Percentiles rank a stretch among this genome's conserved stretches.
Conservation (phyloP, 352 stramenopile genomes). For the Globisporangium carolinianum region DNA sequence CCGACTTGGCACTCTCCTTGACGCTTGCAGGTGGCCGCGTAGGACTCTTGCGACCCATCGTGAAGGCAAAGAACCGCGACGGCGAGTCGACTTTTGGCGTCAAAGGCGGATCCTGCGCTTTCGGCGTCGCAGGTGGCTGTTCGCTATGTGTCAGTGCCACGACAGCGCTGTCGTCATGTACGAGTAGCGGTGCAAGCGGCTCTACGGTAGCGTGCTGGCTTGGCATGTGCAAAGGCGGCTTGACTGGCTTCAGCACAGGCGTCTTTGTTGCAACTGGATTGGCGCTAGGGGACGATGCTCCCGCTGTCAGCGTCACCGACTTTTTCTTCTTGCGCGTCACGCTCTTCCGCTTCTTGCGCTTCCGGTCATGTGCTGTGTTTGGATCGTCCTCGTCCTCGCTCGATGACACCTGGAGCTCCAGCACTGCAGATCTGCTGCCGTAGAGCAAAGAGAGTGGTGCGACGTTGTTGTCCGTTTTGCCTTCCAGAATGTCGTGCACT, state of each 20-base stretch:
- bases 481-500: constrained; percentile 8
- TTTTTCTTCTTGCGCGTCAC: constrained; percentile 8
- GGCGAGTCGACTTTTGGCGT: constrained; percentile 11
- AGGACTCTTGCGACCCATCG: neutral
- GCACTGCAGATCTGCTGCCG: neutral
- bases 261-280: neutral
- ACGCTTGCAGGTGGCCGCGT: neutral
- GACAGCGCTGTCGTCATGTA: neutral
- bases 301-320: neutral
- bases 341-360: constrained; percentile 2
- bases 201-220: neutral
- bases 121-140: neutral
- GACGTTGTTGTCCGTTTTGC: constrained; percentile 7
- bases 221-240: constrained; percentile 3
- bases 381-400: constrained; percentile 12
- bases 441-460: constrained; percentile 4
- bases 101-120: neutral
- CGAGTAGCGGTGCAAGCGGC: neutral
- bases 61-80: constrained; percentile 12
- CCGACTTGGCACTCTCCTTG: neutral
- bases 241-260: constrained; percentile 2
- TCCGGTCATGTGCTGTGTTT: neutral
- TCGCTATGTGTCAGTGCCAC: neutral
- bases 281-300: neutral
- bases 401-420: constrained; percentile 12